phyloP scores from a whole-genome alignment of 75 land plant genomes.

The Picea glauca region DNA sequence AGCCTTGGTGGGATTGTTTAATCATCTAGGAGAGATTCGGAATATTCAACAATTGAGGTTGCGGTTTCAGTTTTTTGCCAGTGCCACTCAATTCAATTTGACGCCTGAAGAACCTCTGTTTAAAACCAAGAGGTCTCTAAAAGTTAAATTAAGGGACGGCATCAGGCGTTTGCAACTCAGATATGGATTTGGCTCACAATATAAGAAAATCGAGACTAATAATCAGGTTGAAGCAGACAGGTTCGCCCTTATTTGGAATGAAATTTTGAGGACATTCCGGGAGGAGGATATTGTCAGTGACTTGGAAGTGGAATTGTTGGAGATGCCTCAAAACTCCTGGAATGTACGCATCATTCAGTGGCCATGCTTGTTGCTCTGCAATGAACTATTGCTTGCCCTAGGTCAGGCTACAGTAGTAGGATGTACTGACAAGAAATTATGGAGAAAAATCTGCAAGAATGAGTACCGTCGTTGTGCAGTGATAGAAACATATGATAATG shows the following conservation, averaged over 20 bases:
- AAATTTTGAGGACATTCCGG: conserved; percentile 58
- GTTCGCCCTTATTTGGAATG: conserved; percentile 89
- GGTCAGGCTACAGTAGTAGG: conserved; percentile 60
- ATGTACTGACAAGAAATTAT: conserved; percentile 49
- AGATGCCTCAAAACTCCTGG: conserved; percentile 79
- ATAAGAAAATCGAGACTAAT: conserved; percentile 65
- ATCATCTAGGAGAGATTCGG: conserved; percentile 92
- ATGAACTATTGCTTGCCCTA: conserved; percentile 80
- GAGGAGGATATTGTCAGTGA: conserved; percentile 91
- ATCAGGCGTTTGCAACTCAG: conserved; percentile 70
- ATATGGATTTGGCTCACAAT: conserved; percentile 75
- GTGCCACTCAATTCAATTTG: conserved; percentile 87
- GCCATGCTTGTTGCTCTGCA: conserved; percentile 82
- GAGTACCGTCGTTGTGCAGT: conserved; percentile 91
- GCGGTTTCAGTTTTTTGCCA: conserved; percentile 93
- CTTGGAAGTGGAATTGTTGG: conserved; percentile 74
- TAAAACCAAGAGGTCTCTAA: conserved; percentile 34
- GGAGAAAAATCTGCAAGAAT: conserved; percentile 71
- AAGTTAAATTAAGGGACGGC: conserved; percentile 51
- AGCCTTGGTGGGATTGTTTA: conserved; percentile 76
- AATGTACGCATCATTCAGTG: conserved; percentile 73
- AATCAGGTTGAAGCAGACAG: conserved; percentile 65
- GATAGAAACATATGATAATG: conserved; percentile 79
- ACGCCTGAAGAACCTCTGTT: conserved; percentile 79
- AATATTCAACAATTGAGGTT: conserved; percentile 71